Evolutionary conservation across 345 rosid species (phyloP).

Genomic region (Hirschfeldia incana): DNA sequence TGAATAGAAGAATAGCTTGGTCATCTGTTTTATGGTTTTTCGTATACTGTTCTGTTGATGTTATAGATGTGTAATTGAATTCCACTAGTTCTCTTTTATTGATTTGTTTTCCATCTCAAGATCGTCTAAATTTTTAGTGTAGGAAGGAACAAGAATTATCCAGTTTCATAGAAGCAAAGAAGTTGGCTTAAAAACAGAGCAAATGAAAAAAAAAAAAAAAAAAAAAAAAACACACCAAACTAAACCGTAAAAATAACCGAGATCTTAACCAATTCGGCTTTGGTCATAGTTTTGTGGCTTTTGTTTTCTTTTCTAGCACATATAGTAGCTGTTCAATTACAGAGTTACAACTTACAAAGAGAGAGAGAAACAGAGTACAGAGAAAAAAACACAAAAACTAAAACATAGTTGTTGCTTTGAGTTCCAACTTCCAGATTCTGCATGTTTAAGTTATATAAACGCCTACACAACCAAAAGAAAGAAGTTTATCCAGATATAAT

Average conservation of each 20-base stretch:
- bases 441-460: background rate
- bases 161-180: background rate
- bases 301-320: background rate
- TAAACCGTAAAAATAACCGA: background rate
- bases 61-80: background rate
- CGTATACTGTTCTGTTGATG: background rate
- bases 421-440: background rate
- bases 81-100: background rate
- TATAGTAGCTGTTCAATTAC: too few species aligned
- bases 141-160: background rate
- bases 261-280: background rate
- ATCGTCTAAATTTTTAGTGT: background rate
- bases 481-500: background rate
- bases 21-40: too few species aligned
- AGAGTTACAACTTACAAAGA: too few species aligned
- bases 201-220: background rate
- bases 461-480: background rate
- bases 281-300: background rate
- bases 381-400: background rate
- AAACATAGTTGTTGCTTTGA: background rate
- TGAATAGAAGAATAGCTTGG: background rate
- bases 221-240: background rate
- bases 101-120: background rate
- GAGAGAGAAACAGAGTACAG: too few species aligned
- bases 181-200: background rate